Base-by-base conservation (phyloP, 306 rosid species). In the Trifolium pratense region DNA sequence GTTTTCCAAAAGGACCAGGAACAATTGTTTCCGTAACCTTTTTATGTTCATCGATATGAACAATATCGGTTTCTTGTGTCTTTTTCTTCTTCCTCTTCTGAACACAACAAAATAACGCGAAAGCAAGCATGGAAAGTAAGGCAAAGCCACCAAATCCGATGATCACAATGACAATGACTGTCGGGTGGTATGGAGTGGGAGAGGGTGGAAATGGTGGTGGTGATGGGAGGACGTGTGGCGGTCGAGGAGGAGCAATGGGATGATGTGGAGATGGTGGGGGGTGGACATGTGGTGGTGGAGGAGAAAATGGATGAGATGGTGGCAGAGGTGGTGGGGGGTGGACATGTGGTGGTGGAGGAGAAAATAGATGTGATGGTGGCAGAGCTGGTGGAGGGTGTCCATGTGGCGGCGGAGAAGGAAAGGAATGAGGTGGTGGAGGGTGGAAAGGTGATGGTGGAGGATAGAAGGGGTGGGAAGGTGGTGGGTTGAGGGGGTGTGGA, bases 41-140 rank as follows among this genome's bases (percentile, higher is more conserved):
- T 67, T 80, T 82, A 9, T 89, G 90, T 77, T 93, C 96, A 16
- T 90, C 89, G 3, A 89, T 4, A 49, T 90, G 90, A 49, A 90
- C 39, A 4, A 82, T n/a, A 0, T 89, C 85, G 32, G 81, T 78
- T 69, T 84, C 85, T 85, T 86, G 72, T 0, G 57, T 32, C 83
- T 83, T 91, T 81, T 83, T 84, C 84, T 87, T 89, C 83, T 82
- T 85, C 65, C 69, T 81, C 81, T 67, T 89, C 75, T 85, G 87
- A 0, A 91, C 26, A 73, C 68, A 85, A 48, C 87, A 85, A 37
- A 73, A 85, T 23, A 91, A 60, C 12, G 89, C 89, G 1, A 75
- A 84, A 7, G 93, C 92, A 5, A 91, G 82, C 82, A 93, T 32
- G 23, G 89, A 86, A 16, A 89, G 82, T 74, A 86, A 75, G 76